A percentile compares a stretch with the other conserved stretches of the same genome.
phyloP scores from a whole-genome alignment of 441 rosid species.

The Kokia cookei region DNA sequence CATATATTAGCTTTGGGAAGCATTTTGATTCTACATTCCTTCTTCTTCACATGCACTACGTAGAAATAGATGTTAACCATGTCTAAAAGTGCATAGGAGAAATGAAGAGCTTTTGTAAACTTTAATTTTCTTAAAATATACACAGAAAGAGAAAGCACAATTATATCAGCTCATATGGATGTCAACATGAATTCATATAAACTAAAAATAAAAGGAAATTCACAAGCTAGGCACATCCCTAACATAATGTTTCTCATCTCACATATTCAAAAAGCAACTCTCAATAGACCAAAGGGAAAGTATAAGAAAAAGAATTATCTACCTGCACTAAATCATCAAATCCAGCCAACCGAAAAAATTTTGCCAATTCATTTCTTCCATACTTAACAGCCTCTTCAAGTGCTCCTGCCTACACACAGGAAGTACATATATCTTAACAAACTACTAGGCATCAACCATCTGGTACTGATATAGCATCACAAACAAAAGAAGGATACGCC shows the following conservation, averaged over 20 bases:
- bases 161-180: neutral
- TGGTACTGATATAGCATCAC: no score
- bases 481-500: no score
- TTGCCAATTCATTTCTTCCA: slow-evolving; percentile 69
- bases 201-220: neutral
- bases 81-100: neutral
- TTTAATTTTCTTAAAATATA: neutral
- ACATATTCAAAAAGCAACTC: neutral
- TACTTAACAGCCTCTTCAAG: slow-evolving; percentile 71
- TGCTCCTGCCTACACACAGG: slow-evolving; percentile 51
- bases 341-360: slow-evolving; percentile 42
- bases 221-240: neutral
- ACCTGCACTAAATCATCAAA: slow-evolving; percentile 64
- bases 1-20: slow-evolving; percentile 1
- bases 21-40: neutral
- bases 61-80: neutral
- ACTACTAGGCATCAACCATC: no score
- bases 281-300: neutral
- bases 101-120: neutral
- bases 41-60: neutral
- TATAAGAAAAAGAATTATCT: neutral
- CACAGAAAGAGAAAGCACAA: neutral
- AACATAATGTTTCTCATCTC: neutral
- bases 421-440: neutral
- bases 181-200: neutral